Conservation (phyloP, 805 yeast species). For the Saitoella complicata region DNA sequence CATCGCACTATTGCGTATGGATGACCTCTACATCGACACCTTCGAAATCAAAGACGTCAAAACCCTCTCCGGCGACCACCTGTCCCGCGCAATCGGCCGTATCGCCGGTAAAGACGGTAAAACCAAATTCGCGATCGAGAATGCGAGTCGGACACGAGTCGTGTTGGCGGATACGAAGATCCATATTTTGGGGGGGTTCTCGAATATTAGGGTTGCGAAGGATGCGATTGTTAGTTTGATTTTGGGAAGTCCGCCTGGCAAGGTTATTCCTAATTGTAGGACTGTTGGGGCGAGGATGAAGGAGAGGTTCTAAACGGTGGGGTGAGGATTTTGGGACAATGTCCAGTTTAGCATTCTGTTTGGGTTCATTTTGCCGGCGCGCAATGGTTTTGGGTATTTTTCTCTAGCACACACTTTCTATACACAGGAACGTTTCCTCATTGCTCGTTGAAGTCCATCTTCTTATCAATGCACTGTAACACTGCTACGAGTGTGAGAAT, state of each 20-base stretch:
- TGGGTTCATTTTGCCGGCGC: background rate
- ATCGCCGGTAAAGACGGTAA: slow-evolving; percentile 99
- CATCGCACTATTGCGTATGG: slow-evolving; percentile 81
- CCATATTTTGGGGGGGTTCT: slow-evolving; percentile 92
- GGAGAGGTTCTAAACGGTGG: slow-evolving; percentile 54
- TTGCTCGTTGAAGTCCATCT: too few relatives aligned
- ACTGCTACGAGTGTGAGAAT: too few relatives aligned
- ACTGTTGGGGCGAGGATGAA: slow-evolving; percentile 94
- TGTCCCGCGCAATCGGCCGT: slow-evolving; percentile 97
- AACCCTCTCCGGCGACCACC: slow-evolving; percentile 87
- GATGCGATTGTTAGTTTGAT: slow-evolving; percentile 89
- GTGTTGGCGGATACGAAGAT: slow-evolving; percentile 94
- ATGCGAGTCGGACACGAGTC: slow-evolving; percentile 94
- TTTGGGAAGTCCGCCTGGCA: slow-evolving; percentile 96
- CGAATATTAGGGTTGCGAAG: slow-evolving; percentile 96
- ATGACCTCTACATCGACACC: slow-evolving; percentile 91
- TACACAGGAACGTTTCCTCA: too few relatives aligned
- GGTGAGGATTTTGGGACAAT: background rate
- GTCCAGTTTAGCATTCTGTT: too few relatives aligned
- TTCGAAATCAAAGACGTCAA: slow-evolving; percentile 95
- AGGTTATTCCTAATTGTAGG: slow-evolving; percentile 92
- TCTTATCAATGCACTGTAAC: too few relatives aligned
- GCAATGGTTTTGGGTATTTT: too few relatives aligned
- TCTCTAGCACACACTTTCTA: too few relatives aligned
- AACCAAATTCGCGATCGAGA: slow-evolving; percentile 95